Evolutionary conservation across 106 monocot species (phyloP).

Genomic region (Acanthochlamys bracteata): DNA sequence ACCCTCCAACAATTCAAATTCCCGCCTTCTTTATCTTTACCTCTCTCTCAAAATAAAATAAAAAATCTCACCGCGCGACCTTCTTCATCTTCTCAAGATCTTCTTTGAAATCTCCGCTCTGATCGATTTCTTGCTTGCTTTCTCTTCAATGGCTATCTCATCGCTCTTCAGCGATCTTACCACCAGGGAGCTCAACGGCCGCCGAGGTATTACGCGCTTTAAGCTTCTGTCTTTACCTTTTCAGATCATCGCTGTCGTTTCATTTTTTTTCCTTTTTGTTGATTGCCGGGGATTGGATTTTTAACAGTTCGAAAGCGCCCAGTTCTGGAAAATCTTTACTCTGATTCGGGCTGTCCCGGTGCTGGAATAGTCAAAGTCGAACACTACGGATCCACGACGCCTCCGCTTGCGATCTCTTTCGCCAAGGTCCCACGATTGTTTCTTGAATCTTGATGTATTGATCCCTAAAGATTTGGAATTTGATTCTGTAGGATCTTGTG

Average conservation of each 20-base stretch:
- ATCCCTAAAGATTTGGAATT: no score
- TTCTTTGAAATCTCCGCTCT: no score
- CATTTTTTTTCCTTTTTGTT: background rate
- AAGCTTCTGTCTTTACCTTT: background rate
- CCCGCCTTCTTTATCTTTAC: no score
- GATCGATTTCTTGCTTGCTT: no score
- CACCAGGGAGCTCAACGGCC: constrained; percentile 54
- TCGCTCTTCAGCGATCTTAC: constrained; percentile 64
- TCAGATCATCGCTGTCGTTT: background rate
- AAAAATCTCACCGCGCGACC: no score
- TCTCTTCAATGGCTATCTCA: constrained; percentile 9
- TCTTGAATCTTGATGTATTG: no score
- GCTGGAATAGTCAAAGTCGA: constrained; percentile 44
- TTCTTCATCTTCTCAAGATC: no score
- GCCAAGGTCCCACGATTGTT: constrained; percentile 69
- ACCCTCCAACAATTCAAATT: no score
- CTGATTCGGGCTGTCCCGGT: constrained; percentile 34
- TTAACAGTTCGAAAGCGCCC: constrained; percentile 48
- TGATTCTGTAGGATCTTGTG: no score
- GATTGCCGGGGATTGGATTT: no score
- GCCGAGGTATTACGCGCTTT: constrained; percentile 29
- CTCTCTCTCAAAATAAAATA: no score
- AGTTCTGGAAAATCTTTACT: constrained; percentile 42
- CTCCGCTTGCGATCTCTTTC: constrained; percentile 82
- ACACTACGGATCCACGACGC: constrained; percentile 39